A percentile compares a stretch with the other conserved stretches of the same genome.
phyloP scores from a whole-genome alignment of 75 land plant genomes.

The Sequoiadendron giganteum region DNA sequence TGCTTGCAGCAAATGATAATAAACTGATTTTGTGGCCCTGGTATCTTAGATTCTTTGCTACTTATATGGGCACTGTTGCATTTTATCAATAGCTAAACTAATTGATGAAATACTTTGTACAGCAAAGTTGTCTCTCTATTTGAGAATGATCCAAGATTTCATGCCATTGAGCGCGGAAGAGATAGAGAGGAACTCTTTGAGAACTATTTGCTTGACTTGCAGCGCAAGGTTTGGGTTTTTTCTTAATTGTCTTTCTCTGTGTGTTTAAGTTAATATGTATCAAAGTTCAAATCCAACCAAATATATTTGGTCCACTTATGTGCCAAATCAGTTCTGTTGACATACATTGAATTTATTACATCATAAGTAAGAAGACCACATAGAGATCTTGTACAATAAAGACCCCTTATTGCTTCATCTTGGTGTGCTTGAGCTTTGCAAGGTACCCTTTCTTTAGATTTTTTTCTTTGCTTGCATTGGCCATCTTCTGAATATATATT shows the following conservation, averaged over 20 bases:
- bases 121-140: constrained; percentile 81
- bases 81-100: constrained; percentile 1
- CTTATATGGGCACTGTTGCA: neutral
- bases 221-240: constrained; percentile 56
- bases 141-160: constrained; percentile 86
- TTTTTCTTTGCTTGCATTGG: neutral
- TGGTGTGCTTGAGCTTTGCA: too few species aligned
- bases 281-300: neutral
- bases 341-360: neutral
- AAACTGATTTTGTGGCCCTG: neutral
- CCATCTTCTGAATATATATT: neutral
- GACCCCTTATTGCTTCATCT: neutral
- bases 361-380: neutral
- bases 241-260: neutral
- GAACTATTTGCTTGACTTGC: constrained; percentile 65
- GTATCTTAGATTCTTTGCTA: neutral
- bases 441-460: neutral
- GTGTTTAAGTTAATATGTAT: neutral
- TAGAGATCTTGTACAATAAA: neutral
- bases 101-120: constrained; percentile 12
- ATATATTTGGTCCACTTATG: neutral
- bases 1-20: neutral
- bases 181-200: constrained; percentile 91
- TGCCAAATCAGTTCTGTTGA: neutral
- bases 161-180: constrained; percentile 77